Evolutionary conservation across 148 eudicot species (phyloP).

Genomic region (Rhododendron simsii): DNA sequence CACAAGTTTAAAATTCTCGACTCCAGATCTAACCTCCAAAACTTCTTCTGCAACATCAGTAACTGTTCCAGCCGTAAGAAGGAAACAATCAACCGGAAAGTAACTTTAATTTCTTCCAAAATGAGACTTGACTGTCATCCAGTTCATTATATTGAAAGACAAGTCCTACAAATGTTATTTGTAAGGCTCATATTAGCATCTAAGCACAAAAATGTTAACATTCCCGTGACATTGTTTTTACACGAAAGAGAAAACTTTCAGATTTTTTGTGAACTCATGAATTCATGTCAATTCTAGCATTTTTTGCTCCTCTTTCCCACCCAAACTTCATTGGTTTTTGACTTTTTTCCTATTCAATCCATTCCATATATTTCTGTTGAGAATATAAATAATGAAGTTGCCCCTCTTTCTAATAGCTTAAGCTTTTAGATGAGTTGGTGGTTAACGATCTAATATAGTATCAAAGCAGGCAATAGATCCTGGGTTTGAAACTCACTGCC

Average conservation of each 20-base stretch:
- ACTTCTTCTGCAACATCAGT: slow-evolving; percentile 82
- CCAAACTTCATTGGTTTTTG: neutral
- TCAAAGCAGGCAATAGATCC: too few relatives aligned
- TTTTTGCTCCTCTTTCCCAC: neutral
- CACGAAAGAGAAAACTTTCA: neutral
- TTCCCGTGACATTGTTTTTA: neutral
- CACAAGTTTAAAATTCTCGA: neutral
- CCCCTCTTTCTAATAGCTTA: too few relatives aligned
- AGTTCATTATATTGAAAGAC: neutral
- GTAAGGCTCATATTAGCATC: neutral
- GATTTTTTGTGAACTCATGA: too few relatives aligned
- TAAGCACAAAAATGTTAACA: neutral
- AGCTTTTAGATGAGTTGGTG: too few relatives aligned
- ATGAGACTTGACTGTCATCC: neutral
- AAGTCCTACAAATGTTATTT: neutral
- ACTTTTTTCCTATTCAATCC: neutral
- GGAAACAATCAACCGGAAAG: slow-evolving; percentile 6
- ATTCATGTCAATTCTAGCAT: too few relatives aligned
- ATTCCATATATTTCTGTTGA: neutral
- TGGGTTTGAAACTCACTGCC: too few relatives aligned
- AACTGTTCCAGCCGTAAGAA: slow-evolving; percentile 27
- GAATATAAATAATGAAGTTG: too few relatives aligned
- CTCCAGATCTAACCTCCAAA: slow-evolving; percentile 56
- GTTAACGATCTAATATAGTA: too few relatives aligned
- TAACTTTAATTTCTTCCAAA: neutral